A percentile compares a stretch with the other conserved stretches of the same genome.
These are phyloP conservation scores for Trichosporon sp. DNA, from an alignment of 1,284 basidiomycete species.

Conservation along the genomic window DNA sequence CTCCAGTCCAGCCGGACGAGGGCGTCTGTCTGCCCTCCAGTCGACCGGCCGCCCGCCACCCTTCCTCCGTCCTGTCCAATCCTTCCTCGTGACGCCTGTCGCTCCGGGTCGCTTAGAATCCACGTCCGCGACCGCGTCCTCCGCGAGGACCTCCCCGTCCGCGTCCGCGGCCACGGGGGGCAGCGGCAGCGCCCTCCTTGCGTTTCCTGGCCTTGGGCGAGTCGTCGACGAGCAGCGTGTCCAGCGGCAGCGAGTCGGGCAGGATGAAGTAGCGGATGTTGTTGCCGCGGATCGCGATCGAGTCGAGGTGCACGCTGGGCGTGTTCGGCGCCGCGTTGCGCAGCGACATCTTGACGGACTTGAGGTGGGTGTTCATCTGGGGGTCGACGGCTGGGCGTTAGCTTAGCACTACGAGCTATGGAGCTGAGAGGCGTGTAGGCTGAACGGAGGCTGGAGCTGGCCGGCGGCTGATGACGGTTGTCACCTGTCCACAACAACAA, in stretches of 20 bases:
- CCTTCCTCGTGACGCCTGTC: neutral
- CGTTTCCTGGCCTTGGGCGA: constrained; percentile 91
- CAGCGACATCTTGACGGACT: constrained; percentile 92
- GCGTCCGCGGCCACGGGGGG: constrained; percentile 31
- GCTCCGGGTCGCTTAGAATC: constrained; percentile 24
- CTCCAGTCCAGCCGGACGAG: neutral
- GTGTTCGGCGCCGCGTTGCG: constrained; percentile 61
- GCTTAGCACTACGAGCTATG: neutral
- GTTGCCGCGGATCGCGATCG: constrained; percentile 85
- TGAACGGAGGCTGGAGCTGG: neutral
- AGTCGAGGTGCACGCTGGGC: constrained; percentile 61
- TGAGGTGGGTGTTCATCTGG: constrained; percentile 96
- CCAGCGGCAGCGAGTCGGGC: constrained; percentile 91
- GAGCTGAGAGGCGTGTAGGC: neutral
- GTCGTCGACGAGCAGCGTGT: constrained; percentile 95
- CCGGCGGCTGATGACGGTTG: neutral
- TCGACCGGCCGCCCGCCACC: neutral
- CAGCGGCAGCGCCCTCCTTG: constrained; percentile 40
- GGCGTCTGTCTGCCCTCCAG: neutral
- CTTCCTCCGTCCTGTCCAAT: neutral
- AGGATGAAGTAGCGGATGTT: constrained; percentile 83
- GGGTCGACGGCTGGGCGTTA: constrained; percentile 73
- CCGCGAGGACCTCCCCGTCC: constrained; percentile 37
- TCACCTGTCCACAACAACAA: neutral
- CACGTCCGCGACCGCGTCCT: constrained; percentile 35